Evolutionary conservation across 257 asterid species (phyloP).

Genomic region (Ocimum tenuiflorum): DNA sequence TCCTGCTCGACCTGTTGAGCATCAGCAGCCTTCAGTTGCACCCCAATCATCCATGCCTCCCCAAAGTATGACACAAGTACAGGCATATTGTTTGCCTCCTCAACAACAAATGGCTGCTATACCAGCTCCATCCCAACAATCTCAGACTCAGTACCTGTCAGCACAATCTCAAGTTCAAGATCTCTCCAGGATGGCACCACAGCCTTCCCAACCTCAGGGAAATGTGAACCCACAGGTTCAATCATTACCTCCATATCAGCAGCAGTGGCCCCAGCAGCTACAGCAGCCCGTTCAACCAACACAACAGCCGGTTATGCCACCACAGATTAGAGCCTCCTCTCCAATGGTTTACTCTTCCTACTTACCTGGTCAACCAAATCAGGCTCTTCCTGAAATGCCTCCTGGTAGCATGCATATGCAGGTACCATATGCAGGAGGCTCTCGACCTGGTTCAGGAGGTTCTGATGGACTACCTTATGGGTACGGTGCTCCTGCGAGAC

Average conservation of each 20-base stretch:
- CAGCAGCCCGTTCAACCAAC: constrained; percentile 43
- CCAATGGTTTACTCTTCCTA: constrained; percentile 57
- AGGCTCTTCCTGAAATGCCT: constrained; percentile 50
- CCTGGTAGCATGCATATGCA: constrained; percentile 74
- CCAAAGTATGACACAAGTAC: constrained; percentile 48
- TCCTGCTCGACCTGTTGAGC: constrained; percentile 45
- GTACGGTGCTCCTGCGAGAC: constrained; percentile 46
- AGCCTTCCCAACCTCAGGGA: constrained; percentile 51
- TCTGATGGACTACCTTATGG: constrained; percentile 55
- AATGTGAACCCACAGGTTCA: constrained; percentile 52
- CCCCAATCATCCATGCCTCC: constrained; percentile 55
- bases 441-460: constrained; percentile 45
- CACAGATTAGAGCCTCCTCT: constrained; percentile 58
- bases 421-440: constrained; percentile 40
- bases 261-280: constrained; percentile 56
- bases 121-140: constrained; percentile 31
- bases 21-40: constrained; percentile 50
- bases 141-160: constrained; percentile 55
- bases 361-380: constrained; percentile 47
- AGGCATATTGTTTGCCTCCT: constrained; percentile 49
- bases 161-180: constrained; percentile 62
- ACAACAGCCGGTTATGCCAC: constrained; percentile 46
- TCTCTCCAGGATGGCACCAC: constrained; percentile 43
- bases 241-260: constrained; percentile 51
- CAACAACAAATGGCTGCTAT: constrained; percentile 39